Base-by-base conservation (phyloP, 148 eudicot genomes). In the Cornus suecica region DNA sequence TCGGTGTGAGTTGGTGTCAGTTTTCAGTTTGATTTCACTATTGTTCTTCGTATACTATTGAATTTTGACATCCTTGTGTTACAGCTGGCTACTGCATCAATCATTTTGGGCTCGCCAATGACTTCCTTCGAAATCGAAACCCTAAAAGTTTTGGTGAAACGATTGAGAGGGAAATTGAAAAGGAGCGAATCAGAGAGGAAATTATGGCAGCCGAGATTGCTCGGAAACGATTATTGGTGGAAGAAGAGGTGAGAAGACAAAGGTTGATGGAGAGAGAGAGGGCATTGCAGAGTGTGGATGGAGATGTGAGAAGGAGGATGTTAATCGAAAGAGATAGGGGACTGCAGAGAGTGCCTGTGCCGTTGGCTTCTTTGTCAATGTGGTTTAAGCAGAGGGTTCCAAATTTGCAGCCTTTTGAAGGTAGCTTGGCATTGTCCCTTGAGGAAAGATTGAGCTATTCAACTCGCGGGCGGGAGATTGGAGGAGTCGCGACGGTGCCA, bases 241-340 rank as follows among this genome's bases (percentile, higher is more conserved):
- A 92, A 52, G 90, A 76, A 10, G 94, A 92, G 31, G 90, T 91
- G 34, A 80, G 92, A 74, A 83, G 88, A 64, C 97, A 91, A 79
- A 41, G 91, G 84, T 74, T 79, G 83, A 10, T 77, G 66, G 98
- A 91, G 82, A 83, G 90, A 23, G 87, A 90, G 22, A 66, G 86
- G 70, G 80, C 81, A 2, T 5, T 78, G 77, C 73, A 78, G 10
- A 70, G 73, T 41, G 30, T 61, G 6, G 71, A 26, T 26, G 65
- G 63, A n/a, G 24, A 27, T 56, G 4, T 25, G 72, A n/a, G n/a
- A n/a, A n/a, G n/a, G n/a, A n/a, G n/a, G n/a, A n/a, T n/a, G n/a
- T n/a, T n/a, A n/a, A n/a, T n/a, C n/a, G n/a, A n/a, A n/a, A n/a
- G n/a, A n/a, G n/a, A n/a, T n/a, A n/a, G n/a, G n/a, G n/a, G n/a